These are phyloP conservation scores for Lepidopterella palustris DNA, from an alignment of 495 filamentous ascomycete genomes.

Conservation along the genomic window DNA sequence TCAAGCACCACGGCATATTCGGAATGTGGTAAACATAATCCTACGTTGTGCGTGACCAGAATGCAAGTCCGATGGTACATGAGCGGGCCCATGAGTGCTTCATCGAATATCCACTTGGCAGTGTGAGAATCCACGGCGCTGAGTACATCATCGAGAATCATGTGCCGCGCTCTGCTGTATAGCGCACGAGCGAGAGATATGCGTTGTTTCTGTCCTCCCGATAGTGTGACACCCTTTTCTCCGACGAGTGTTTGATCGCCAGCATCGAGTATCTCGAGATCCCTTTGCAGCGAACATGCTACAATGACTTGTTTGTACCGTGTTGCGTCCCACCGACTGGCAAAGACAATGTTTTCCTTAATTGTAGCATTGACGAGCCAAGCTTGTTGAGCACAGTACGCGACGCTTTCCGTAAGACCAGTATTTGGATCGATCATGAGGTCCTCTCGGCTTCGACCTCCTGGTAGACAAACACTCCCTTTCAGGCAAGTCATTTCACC, in stretches of 20 bases:
- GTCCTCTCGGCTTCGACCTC: conserved; percentile 74
- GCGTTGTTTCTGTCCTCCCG: conserved; percentile 95
- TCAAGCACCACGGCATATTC: conserved; percentile 77
- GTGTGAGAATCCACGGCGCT: conserved; percentile 99
- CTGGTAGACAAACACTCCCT: conserved; percentile 77
- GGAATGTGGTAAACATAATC: conserved; percentile 71
- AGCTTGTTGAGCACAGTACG: conserved; percentile 95
- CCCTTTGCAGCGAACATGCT: conserved; percentile 88
- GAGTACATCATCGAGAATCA: conserved; percentile 91
- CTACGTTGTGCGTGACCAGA: conserved; percentile 91
- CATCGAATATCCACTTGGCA: conserved; percentile 94
- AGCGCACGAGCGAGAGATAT: conserved; percentile 92
- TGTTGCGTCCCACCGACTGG: conserved; percentile 70
- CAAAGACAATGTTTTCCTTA: conserved; percentile 93
- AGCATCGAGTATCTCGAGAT: conserved; percentile 83
- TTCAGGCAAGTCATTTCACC: conserved; percentile 91
- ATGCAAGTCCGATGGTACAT: conserved; percentile 90
- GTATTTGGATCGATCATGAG: conserved; percentile 75
- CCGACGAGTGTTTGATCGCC: conserved; percentile 94
- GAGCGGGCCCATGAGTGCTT: conserved; percentile 82
- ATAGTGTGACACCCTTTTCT: conserved; percentile 95
- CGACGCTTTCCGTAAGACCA: conserved; percentile 81
- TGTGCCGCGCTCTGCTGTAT: conserved; percentile 83
- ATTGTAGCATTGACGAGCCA: conserved; percentile 97
- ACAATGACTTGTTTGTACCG: conserved; percentile 83